These are phyloP conservation scores for Sugiyamaella novakii DNA, from an alignment of 1,139 yeast genomes.

Conservation along the genomic window DNA sequence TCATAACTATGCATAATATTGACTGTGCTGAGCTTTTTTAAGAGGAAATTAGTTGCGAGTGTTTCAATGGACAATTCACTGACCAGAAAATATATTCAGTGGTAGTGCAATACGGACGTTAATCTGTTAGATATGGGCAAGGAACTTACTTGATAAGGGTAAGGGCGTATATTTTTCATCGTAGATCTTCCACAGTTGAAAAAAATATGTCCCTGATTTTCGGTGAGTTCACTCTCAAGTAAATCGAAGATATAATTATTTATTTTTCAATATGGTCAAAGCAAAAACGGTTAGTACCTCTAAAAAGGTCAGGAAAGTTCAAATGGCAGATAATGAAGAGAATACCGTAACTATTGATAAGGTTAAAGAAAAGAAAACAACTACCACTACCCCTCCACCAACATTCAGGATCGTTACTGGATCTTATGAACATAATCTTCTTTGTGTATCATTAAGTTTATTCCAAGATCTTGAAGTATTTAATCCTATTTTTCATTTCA, in stretches of 20 bases:
- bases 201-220: no score
- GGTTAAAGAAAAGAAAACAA: background rate
- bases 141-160: conserved; percentile 1
- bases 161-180: conserved; percentile 10
- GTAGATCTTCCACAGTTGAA: background rate
- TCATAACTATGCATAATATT: no score
- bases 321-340: background rate
- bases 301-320: background rate
- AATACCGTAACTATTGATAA: background rate
- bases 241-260: background rate
- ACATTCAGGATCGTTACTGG: conserved; percentile 83
- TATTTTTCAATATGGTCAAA: conserved; percentile 1
- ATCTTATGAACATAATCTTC: conserved; percentile 89
- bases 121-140: conserved; percentile 7
- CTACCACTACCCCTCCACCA: conserved; percentile 18
- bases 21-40: no score
- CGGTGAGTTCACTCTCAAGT: no score
- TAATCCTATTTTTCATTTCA: conserved; percentile 93
- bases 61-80: no score
- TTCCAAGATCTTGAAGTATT: conserved; percentile 58
- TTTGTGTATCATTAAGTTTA: conserved; percentile 76
- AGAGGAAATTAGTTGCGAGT: no score
- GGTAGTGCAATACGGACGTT: no score
- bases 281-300: conserved; percentile 1
- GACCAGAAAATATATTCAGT: no score